Evolutionary conservation across 257 asterid species (phyloP).

Genomic region (Asclepias syriaca): DNA sequence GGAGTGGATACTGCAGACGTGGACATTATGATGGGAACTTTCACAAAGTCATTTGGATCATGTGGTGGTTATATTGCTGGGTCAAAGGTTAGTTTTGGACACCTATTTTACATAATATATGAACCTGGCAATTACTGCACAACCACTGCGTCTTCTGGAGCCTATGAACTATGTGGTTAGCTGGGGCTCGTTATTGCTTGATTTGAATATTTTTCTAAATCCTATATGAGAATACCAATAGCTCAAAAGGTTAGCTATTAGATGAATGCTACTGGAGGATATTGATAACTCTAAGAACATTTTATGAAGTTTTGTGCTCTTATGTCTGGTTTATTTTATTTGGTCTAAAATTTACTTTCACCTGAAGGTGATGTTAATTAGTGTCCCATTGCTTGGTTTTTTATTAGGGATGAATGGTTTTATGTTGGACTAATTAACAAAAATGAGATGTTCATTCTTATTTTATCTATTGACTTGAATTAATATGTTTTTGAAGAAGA

Average conservation of each 20-base stretch:
- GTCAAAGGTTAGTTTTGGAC: constrained; percentile 58
- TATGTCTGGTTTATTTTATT: neutral
- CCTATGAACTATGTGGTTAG: neutral
- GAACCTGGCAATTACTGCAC: neutral
- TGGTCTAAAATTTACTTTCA: neutral
- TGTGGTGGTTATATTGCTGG: constrained; percentile 99
- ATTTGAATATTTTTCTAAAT: neutral
- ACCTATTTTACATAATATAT: constrained; percentile 10
- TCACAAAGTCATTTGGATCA: constrained; percentile 97
- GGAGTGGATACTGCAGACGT: constrained; percentile 96
- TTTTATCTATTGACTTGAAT: neutral
- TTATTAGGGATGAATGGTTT: neutral
- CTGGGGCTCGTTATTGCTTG: neutral
- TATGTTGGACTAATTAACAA: neutral
- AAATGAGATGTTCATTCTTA: neutral
- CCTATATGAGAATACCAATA: neutral
- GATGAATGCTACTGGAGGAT: neutral
- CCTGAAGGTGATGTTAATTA: neutral
- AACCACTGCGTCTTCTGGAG: neutral
- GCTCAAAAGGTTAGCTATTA: neutral
- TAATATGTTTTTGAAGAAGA: neutral
- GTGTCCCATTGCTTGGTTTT: neutral
- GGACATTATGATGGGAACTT: constrained; percentile 99
- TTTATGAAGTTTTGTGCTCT: neutral
- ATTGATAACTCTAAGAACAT: neutral